Base-by-base conservation (phyloP, 2,329 filamentous ascomycete genomes). In the Aspergillus caelatus region DNA sequence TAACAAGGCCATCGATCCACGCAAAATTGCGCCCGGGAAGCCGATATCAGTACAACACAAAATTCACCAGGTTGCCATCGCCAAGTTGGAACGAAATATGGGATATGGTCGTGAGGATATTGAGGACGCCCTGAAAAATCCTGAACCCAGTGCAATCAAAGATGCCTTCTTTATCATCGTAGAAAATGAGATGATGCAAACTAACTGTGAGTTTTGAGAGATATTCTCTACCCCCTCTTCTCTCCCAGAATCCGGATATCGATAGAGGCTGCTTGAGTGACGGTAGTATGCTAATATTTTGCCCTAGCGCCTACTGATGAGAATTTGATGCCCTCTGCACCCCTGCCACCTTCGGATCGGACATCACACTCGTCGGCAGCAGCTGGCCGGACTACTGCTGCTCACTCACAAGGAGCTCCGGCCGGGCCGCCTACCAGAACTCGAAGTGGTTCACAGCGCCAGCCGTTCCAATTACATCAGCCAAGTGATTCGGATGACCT, bases 81-180 rank as follows among this genome's bases (percentile, higher is more conserved):
- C 94, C 64, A 98, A 98, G 83, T 90, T 99, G 59, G 95, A 94
- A 73, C 95, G 94, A 81, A 97, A 93, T 0, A 98, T 99, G 94
- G 95, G 95, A 64, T 99, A 99, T 76, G 93, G 91, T 41, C 94
- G 92, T 76, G 91, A 91, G 65, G 95, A 99, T 81, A 94, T 99
- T 59, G 91, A 97, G 75, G 95, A 98, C 78, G 94, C 95, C 26
- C 83, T 99, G 66, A 90, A 91, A 72, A 93, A 93, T 62, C 89
- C 95, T 59, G 95, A 99, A 77, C 95, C 95, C 14, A 98, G 94
- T 63, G 94, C 95, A 12, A 97, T 99, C 83, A 99, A 99, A 81
- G 95, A 99, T 79, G 95, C 95, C 1, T 99, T 98, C 81, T 89
- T 97, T 80, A 99, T 99, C 77, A 93, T 99, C 30, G 89, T 94